Conservation (phyloP, 148 eudicot species). For the Fagopyrum esculentum region DNA sequence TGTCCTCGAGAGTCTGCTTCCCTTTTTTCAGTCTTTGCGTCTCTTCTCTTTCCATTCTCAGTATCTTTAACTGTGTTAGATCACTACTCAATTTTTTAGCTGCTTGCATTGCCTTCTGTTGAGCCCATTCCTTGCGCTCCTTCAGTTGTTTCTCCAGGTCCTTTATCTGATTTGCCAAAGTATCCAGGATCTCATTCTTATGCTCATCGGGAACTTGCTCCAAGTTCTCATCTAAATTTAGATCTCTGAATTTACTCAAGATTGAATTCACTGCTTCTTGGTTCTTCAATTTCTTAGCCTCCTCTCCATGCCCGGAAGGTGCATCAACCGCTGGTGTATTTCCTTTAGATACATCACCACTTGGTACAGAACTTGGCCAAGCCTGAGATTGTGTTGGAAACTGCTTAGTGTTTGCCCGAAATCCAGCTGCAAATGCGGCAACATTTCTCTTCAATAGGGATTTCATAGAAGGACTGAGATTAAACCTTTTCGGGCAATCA, state of each 20-base stretch:
- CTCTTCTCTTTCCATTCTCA: conserved; percentile 94
- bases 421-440: conserved; percentile 91
- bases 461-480: conserved; percentile 87
- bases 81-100: conserved; percentile 83
- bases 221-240: conserved; percentile 77
- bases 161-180: conserved; percentile 70
- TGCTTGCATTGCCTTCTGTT: conserved; percentile 97
- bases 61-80: conserved; percentile 68
- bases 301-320: conserved; percentile 32
- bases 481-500: conserved; percentile 86
- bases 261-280: conserved; percentile 66
- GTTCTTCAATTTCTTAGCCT: conserved; percentile 35
- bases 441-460: conserved; percentile 77
- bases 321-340: conserved; percentile 25
- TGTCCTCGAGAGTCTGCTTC: conserved; percentile 77
- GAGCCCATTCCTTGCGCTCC: conserved; percentile 97
- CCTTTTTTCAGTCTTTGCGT: conserved; percentile 83
- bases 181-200: conserved; percentile 77
- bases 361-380: conserved; percentile 27
- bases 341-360: conserved; percentile 38
- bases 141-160: conserved; percentile 84
- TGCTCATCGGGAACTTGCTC: conserved; percentile 66
- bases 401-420: conserved; percentile 46
- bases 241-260: conserved; percentile 69
- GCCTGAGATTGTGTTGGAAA: conserved; percentile 55